Conservation (phyloP, 352 stramenopile genomes). For the Phytopythium oedochilum region DNA sequence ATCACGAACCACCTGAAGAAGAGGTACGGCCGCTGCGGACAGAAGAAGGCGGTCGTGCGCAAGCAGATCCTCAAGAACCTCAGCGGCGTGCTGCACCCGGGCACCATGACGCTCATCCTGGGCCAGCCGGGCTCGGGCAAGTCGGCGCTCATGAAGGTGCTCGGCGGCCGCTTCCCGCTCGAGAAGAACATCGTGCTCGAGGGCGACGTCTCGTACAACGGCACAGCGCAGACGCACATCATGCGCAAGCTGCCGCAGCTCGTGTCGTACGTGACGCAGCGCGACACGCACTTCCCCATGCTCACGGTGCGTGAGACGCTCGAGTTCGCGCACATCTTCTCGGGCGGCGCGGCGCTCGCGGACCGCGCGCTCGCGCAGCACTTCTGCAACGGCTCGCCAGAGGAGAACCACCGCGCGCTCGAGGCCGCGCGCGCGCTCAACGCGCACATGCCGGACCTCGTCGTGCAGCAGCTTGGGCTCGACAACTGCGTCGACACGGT, state of each 20-base stretch:
- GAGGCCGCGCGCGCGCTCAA: slow-evolving; percentile 8
- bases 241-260: slow-evolving; percentile 14
- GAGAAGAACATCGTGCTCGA: slow-evolving; percentile 16
- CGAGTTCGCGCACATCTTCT: slow-evolving; percentile 82
- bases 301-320: slow-evolving; percentile 71
- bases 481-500: slow-evolving; percentile 17
- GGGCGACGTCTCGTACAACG: slow-evolving; percentile 22
- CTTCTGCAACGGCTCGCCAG: slow-evolving; percentile 8
- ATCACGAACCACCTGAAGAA: slow-evolving; percentile 28
- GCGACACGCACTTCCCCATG: slow-evolving; percentile 43
- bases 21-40: slow-evolving; percentile 7
- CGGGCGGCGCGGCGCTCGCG: slow-evolving; percentile 14
- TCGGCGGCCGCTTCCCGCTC: slow-evolving; percentile 16
- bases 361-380: slow-evolving; percentile 25
- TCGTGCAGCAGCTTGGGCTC: slow-evolving; percentile 25
- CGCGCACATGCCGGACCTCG: slow-evolving; percentile 9
- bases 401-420: slow-evolving; percentile 12
- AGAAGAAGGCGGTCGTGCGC: slow-evolving; percentile 12
- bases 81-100: slow-evolving; percentile 15
- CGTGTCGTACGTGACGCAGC: slow-evolving; percentile 30
- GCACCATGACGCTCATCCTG: slow-evolving; percentile 17
- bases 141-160: slow-evolving; percentile 21
- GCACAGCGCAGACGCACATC: slow-evolving; percentile 9
- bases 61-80: slow-evolving; percentile 18
- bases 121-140: slow-evolving; percentile 13